These are phyloP conservation scores for Scortechinia acanthostroma DNA, from an alignment of 2,329 filamentous ascomycete genomes.

Conservation along the genomic window DNA sequence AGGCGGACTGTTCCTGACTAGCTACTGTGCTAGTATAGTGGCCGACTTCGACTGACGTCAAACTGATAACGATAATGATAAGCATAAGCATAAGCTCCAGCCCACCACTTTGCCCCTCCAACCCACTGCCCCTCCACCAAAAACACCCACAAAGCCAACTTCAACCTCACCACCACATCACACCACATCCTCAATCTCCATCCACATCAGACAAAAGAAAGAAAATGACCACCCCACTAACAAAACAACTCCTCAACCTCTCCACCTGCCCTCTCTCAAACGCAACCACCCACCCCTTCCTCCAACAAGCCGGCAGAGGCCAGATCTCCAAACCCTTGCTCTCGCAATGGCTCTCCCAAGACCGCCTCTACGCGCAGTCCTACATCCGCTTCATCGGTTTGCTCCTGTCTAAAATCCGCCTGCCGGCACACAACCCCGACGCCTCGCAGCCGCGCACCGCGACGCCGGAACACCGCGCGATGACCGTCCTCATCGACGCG, in stretches of 20 bases:
- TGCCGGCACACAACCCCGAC: constrained; percentile 8
- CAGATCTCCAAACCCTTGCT: constrained; percentile 11
- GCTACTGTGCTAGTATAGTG: too few species aligned
- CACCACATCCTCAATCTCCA: background rate
- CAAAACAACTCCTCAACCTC: background rate
- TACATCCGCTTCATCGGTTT: constrained; percentile 18
- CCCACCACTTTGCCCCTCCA: too few species aligned
- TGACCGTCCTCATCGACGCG: constrained; percentile 14
- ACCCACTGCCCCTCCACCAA: constrained; percentile 1
- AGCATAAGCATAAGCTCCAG: too few species aligned
- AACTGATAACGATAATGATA: too few species aligned
- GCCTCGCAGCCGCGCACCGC: background rate
- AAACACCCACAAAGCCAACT: background rate
- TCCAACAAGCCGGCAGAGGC: constrained; percentile 15
- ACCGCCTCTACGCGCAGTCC: constrained; percentile 19
- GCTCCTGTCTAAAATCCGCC: constrained; percentile 15
- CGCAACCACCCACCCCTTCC: constrained; percentile 15
- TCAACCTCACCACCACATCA: background rate
- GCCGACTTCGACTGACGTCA: too few species aligned
- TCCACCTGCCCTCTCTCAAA: constrained; percentile 3
- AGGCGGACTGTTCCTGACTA: too few species aligned
- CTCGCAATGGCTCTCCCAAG: constrained; percentile 18
- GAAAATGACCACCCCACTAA: background rate
- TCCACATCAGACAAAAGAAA: background rate
- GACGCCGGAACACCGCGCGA: constrained; percentile 9